These are phyloP conservation scores for Stenocarpella maydis DNA, from an alignment of 2,329 filamentous ascomycete genomes.

Conservation along the genomic window DNA sequence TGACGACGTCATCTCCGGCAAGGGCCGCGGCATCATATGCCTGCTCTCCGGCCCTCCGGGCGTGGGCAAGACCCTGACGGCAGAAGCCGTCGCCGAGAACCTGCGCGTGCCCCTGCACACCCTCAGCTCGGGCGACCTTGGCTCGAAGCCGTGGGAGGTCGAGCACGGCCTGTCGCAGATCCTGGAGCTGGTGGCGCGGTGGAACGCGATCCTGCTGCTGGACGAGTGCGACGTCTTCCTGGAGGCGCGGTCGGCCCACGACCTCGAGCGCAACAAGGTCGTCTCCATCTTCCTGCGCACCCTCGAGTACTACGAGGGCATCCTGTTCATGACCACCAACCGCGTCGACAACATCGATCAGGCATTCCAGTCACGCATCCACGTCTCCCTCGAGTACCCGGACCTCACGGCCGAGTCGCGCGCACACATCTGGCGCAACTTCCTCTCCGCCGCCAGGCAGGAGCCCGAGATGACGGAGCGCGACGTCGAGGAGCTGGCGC, in stretches of 20 bases:
- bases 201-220: constrained; percentile 76
- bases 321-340: constrained; percentile 60
- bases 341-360: constrained; percentile 54
- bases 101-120: constrained; percentile 58
- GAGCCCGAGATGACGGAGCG: constrained; percentile 42
- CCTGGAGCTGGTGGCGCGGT: constrained; percentile 76
- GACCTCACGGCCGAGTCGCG: constrained; percentile 48
- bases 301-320: constrained; percentile 58
- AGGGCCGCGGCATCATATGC: constrained; percentile 60
- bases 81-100: constrained; percentile 59
- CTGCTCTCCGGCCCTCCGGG: constrained; percentile 58
- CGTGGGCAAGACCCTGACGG: constrained; percentile 59
- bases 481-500: constrained; percentile 49
- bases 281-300: constrained; percentile 51
- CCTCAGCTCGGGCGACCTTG: constrained; percentile 73
- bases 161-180: constrained; percentile 73
- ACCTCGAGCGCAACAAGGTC: constrained; percentile 51
- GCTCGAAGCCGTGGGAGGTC: constrained; percentile 69
- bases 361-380: constrained; percentile 57
- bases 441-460: constrained; percentile 46
- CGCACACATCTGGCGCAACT: constrained; percentile 50
- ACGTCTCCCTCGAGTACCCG: constrained; percentile 57
- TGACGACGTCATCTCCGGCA: constrained; percentile 61
- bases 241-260: constrained; percentile 41
- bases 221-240: constrained; percentile 75